Percentiles rank a stretch among this genome's conserved stretches.
Evolutionary conservation across 2,329 filamentous ascomycete species (phyloP).

Genomic region (Xylaria multiplex): DNA sequence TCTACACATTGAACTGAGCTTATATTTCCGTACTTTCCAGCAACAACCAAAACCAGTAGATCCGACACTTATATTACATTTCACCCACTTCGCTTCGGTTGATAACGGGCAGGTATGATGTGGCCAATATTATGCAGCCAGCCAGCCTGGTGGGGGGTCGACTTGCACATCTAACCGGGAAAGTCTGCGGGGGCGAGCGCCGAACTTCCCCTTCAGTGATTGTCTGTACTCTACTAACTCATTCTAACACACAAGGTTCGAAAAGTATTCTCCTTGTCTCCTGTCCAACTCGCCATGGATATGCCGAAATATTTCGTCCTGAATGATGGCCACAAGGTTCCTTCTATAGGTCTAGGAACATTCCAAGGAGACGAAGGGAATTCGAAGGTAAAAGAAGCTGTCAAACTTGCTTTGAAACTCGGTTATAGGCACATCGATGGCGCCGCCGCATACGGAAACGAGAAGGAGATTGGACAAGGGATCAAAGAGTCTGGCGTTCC

Average conservation of each 20-base stretch:
- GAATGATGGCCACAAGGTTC: constrained; percentile 40
- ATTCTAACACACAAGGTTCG: constrained; percentile 13
- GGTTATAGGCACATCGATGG: constrained; percentile 47
- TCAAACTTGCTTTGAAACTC: constrained; percentile 42
- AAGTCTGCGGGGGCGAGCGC: constrained; percentile 14
- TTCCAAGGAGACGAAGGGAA: constrained; percentile 43
- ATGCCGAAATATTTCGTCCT: constrained; percentile 39
- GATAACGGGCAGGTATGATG: background rate
- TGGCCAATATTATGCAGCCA: constrained; percentile 17
- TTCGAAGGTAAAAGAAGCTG: constrained; percentile 43
- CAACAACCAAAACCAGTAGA: constrained; percentile 16
- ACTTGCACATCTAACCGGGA: constrained; percentile 9
- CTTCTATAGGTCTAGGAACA: constrained; percentile 43
- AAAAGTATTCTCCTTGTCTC: constrained; percentile 17
- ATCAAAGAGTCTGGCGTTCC: constrained; percentile 44
- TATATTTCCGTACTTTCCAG: too few species aligned
- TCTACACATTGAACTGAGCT: too few species aligned
- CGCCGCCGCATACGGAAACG: constrained; percentile 45
- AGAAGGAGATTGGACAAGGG: constrained; percentile 45
- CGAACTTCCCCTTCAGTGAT: constrained; percentile 10
- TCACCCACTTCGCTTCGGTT: constrained; percentile 1
- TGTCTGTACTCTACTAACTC: constrained; percentile 16
- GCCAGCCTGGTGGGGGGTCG: constrained; percentile 6
- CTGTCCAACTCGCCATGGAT: constrained; percentile 34
- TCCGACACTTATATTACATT: constrained; percentile 19